These are phyloP conservation scores for Wickerhamomyces rabaulensis DNA, from an alignment of 805 yeast species.

Conservation along the genomic window DNA sequence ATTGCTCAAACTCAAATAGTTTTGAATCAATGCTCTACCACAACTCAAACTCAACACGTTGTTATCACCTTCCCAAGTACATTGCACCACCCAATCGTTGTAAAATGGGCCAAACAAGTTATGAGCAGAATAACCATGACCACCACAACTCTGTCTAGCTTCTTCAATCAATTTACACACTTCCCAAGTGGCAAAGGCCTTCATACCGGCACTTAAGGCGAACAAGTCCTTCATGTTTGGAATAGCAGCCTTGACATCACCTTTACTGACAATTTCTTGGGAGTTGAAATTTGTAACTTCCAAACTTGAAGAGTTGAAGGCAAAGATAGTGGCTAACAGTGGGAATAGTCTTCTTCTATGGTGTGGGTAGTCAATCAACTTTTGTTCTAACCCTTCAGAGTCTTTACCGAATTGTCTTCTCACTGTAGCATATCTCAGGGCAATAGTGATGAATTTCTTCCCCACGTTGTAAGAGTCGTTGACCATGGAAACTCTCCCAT, in stretches of 20 bases:
- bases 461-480: slow-evolving; percentile 77
- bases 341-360: slow-evolving; percentile 82
- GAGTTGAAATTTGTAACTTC: slow-evolving; percentile 46
- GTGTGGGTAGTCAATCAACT: slow-evolving; percentile 43
- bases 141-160: slow-evolving; percentile 91
- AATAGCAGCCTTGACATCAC: slow-evolving; percentile 44
- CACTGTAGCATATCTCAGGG: slow-evolving; percentile 82
- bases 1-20: slow-evolving; percentile 28
- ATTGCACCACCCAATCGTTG: slow-evolving; percentile 91
- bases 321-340: slow-evolving; percentile 70
- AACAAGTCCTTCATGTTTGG: slow-evolving; percentile 69
- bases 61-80: slow-evolving; percentile 98
- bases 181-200: slow-evolving; percentile 87
- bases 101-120: slow-evolving; percentile 83
- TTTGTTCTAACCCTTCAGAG: slow-evolving; percentile 33
- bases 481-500: slow-evolving; percentile 89
- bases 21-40: slow-evolving; percentile 60
- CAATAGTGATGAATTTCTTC: slow-evolving; percentile 75
- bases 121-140: slow-evolving; percentile 90
- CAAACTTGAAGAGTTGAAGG: slow-evolving; percentile 53
- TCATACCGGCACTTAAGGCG: slow-evolving; percentile 81
- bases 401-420: slow-evolving; percentile 72
- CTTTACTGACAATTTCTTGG: slow-evolving; percentile 26
- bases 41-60: slow-evolving; percentile 75
- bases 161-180: slow-evolving; percentile 77